Evolutionary conservation across 805 yeast genomes (phyloP), one percentile per base, ranked within the genome.

Genomic region (Torulaspora microellipsoides): DNA sequence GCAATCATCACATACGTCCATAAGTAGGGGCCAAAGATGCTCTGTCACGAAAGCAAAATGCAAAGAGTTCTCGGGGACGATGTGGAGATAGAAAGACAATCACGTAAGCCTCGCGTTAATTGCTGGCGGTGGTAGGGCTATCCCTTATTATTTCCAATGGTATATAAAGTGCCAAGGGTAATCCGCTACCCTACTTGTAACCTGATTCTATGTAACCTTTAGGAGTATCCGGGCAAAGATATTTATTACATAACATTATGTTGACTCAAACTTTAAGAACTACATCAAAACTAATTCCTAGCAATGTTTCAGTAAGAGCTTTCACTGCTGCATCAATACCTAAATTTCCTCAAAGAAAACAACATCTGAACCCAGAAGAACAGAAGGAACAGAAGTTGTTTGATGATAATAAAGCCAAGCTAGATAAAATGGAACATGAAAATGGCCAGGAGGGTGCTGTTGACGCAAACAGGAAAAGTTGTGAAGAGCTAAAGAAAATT

Each of bases 401-500:
- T 40, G 61, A 62, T 36, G 46, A 49, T 17, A 63, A 62, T 43
- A 53, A 62, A 46, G 48, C 49, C 12, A 55, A 38, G 27, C 34
- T 63, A 31, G 65, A 62, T 13, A 48, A 47, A 12, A 38, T 62
- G 50, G 67, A 63, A 39, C 55, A 54, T 27, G 39, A 40, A 14
- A 36, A 43, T 17, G 40, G 33, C 4, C 30, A 31, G 15, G 27
- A 37, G 3, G 25, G 7, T 20, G 8, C 8, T 20, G 25, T 6
- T 20, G 47, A 47, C 15, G 34, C 35, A 34, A 43, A 52, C 35
- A 51, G 55, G 32, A 62, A 61, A 6, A 44, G 49, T 15, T 42
- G 48, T 38, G 58, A 53, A 17, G 53, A 50, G 27, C 38, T 63
- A 27, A 56, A 58, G 45, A 51, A 59, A 42, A 56, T 43, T 37